phyloP scores from a whole-genome alignment of 2,329 filamentous ascomycete genomes.

The Clonostachys rhizophaga region DNA sequence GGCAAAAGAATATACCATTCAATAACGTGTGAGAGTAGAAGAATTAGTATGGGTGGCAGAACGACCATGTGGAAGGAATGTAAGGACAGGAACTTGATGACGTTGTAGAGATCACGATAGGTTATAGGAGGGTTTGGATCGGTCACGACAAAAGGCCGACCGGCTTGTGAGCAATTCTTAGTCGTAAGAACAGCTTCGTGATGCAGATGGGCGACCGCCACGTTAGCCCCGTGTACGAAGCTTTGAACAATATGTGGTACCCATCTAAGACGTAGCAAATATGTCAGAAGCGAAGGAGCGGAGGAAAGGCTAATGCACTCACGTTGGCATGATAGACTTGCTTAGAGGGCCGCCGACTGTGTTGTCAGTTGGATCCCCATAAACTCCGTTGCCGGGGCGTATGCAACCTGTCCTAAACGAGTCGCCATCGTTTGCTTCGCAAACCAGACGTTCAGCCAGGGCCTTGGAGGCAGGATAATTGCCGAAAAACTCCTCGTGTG shows the following conservation, averaged over 20 bases:
- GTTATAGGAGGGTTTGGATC: conserved; percentile 39
- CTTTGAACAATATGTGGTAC: conserved; percentile 43
- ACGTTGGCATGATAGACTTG: too few species aligned
- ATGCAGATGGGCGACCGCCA: conserved; percentile 46
- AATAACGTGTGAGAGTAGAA: conserved; percentile 20
- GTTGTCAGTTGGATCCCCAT: conserved; percentile 26
- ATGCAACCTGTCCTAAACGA: conserved; percentile 47
- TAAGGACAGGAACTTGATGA: conserved; percentile 4
- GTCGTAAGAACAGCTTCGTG: conserved; percentile 45
- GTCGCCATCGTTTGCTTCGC: conserved; percentile 27
- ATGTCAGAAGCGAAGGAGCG: conserved; percentile 23
- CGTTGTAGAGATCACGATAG: conserved; percentile 31
- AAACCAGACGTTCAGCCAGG: conserved; percentile 44
- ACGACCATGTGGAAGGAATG: conserved; percentile 16
- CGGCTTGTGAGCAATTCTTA: conserved; percentile 24
- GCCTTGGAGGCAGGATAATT: conserved; percentile 49
- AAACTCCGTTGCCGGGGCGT: conserved; percentile 48
- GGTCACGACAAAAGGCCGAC: conserved; percentile 43
- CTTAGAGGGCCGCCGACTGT: too few species aligned
- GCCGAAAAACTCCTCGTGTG: conserved; percentile 35
- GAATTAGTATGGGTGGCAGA: conserved; percentile 25
- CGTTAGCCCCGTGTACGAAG: conserved; percentile 45
- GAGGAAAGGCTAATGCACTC: too few species aligned
- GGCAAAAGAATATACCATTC: conserved; percentile 10
- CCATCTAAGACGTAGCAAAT: conserved; percentile 27